Evolutionary conservation across 2,329 filamentous ascomycete species (phyloP).

Genomic region (Aspergillus sp.): DNA sequence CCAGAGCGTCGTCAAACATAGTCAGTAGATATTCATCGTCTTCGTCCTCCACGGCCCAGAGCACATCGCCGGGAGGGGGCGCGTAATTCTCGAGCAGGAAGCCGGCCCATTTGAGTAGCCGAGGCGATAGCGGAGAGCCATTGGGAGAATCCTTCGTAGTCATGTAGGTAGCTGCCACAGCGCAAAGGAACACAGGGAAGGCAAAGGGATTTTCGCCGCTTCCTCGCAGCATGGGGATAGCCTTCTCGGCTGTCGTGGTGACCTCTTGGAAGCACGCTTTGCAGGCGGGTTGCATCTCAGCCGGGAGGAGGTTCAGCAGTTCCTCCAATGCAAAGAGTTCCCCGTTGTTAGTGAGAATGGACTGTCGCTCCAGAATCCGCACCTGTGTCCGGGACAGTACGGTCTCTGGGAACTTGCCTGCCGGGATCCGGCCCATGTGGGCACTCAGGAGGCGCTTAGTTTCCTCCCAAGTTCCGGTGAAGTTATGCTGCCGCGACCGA

Average conservation of each 20-base stretch:
- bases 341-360: constrained; percentile 34
- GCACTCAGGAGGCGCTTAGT: constrained; percentile 28
- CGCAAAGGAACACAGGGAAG: constrained; percentile 34
- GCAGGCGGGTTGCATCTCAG: constrained; percentile 24
- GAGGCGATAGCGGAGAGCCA: constrained; percentile 26
- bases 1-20: constrained; percentile 25
- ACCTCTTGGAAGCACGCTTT: constrained; percentile 26
- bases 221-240: constrained; percentile 19
- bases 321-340: constrained; percentile 36
- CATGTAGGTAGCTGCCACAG: constrained; percentile 29
- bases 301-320: constrained; percentile 30
- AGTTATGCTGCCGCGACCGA: constrained; percentile 31
- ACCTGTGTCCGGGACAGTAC: constrained; percentile 30
- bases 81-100: constrained; percentile 37
- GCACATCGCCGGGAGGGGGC: constrained; percentile 30
- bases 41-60: constrained; percentile 31
- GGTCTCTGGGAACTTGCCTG: constrained; percentile 28
- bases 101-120: constrained; percentile 36
- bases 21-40: constrained; percentile 24
- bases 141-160: constrained; percentile 8
- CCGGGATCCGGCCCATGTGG: constrained; percentile 31
- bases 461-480: constrained; percentile 24
- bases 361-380: constrained; percentile 33
- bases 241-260: constrained; percentile 17
- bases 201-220: constrained; percentile 25